Evolutionary conservation across 441 rosid genomes (phyloP).

Genomic region (Biscutella laevigata): DNA sequence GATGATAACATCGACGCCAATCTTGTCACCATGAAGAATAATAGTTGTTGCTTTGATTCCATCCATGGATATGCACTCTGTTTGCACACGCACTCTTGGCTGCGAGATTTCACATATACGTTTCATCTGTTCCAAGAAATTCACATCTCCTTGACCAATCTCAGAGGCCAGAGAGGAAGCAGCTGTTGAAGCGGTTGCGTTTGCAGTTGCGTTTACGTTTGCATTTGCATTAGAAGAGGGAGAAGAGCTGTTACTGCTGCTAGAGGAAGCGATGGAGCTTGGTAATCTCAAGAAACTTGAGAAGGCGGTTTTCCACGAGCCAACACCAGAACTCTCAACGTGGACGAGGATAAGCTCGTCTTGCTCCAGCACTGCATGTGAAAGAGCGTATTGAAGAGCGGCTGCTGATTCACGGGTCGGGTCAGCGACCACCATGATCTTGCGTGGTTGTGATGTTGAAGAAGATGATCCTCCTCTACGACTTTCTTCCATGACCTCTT

Average conservation of each 20-base stretch:
- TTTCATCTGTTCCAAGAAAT: constrained; percentile 74
- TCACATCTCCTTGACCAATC: constrained; percentile 30
- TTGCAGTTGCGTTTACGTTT: not conserved
- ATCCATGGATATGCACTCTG: constrained; percentile 33
- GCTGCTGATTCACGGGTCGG: constrained; percentile 38
- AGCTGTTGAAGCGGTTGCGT: not conserved
- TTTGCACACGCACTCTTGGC: constrained; percentile 41
- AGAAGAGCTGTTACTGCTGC: not conserved
- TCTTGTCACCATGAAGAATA: constrained; percentile 36
- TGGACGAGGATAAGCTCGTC: constrained; percentile 37
- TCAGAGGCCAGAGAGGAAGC: constrained; percentile 12
- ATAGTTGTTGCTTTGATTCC: constrained; percentile 47
- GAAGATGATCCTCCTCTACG: constrained; percentile 15
- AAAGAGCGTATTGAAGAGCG: constrained; percentile 35
- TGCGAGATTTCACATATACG: constrained; percentile 47
- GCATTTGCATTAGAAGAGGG: not conserved
- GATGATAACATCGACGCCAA: constrained; percentile 50
- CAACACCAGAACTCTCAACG: constrained; percentile 28
- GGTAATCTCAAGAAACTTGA: constrained; percentile 43
- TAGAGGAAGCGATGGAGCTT: constrained; percentile 16
- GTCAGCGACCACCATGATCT: constrained; percentile 36
- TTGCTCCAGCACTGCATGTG: constrained; percentile 34
- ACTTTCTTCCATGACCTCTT: constrained; percentile 23
- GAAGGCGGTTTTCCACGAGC: constrained; percentile 52
- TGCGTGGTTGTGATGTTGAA: constrained; percentile 26